These are phyloP conservation scores for Scheffersomyces segobiensis DNA, from an alignment of 1,139 yeast genomes.

Conservation along the genomic window DNA sequence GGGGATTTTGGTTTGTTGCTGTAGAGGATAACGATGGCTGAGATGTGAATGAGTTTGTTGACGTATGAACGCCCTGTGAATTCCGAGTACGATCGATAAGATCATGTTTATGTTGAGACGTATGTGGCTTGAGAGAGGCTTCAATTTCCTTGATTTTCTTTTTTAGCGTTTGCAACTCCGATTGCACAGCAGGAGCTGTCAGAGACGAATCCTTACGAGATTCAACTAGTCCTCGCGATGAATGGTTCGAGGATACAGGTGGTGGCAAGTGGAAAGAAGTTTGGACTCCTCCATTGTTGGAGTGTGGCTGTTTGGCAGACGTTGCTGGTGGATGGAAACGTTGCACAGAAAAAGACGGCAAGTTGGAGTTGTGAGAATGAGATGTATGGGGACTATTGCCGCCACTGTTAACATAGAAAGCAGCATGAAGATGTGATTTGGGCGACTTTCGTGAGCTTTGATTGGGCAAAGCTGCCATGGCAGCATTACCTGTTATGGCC, in stretches of 20 bases:
- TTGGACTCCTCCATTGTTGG: background rate
- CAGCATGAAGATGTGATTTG: background rate
- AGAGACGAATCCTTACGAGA: background rate
- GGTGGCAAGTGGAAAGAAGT: background rate
- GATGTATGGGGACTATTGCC: background rate
- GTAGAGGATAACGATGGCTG: background rate
- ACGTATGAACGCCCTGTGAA: background rate
- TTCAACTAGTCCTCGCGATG: background rate
- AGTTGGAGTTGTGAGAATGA: constrained; percentile 2
- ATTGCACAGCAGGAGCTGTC: constrained; percentile 4
- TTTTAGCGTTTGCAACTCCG: constrained; percentile 30
- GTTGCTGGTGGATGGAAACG: constrained; percentile 2
- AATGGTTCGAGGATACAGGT: background rate
- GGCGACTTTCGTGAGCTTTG: background rate
- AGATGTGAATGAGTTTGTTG: constrained; percentile 1
- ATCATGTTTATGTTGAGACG: no score
- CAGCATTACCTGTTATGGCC: background rate
- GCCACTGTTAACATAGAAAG: background rate
- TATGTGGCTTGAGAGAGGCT: constrained; percentile 27
- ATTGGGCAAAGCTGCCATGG: background rate
- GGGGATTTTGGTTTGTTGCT: background rate
- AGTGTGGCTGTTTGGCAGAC: constrained; percentile 6
- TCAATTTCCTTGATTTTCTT: constrained; percentile 45
- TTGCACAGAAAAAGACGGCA: constrained; percentile 16
- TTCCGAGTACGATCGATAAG: background rate